A percentile compares a stretch with the other conserved stretches of the same genome.
These are phyloP conservation scores for Fusarium albosuccineum DNA, from an alignment of 2,329 filamentous ascomycete species.

Conservation along the genomic window DNA sequence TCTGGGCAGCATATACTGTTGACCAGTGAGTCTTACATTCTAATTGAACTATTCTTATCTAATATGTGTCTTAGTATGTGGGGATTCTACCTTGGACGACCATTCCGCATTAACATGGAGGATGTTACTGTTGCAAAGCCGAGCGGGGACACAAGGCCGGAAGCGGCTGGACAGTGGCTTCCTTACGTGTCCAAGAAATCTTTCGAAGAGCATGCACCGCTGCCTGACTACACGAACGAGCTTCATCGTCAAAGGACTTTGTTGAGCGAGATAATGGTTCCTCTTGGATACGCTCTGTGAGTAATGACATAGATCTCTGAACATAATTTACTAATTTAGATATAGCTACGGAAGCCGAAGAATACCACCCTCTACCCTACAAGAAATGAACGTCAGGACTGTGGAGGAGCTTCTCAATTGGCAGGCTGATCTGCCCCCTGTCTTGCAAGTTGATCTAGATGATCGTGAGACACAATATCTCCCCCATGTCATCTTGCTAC, in stretches of 20 bases:
- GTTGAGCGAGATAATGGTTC: constrained; percentile 42
- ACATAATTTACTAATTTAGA: not conserved
- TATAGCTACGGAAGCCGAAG: constrained; percentile 39
- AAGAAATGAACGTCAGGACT: constrained; percentile 37
- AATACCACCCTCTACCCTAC: constrained; percentile 26
- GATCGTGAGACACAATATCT: constrained; percentile 31
- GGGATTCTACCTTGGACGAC: constrained; percentile 45
- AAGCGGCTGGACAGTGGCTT: constrained; percentile 23
- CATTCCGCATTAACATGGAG: constrained; percentile 45
- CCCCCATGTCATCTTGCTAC: constrained; percentile 43
- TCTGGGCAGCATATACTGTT: constrained; percentile 49
- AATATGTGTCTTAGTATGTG: constrained; percentile 35
- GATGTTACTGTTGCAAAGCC: constrained; percentile 44
- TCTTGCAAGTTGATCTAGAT: constrained; percentile 37
- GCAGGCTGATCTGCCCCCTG: constrained; percentile 33
- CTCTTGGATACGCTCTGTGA: constrained; percentile 42
- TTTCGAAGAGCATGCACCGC: constrained; percentile 17
- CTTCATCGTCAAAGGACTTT: constrained; percentile 30
- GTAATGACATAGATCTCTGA: not conserved
- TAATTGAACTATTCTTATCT: not conserved
- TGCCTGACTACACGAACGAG: constrained; percentile 31
- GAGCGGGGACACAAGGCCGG: constrained; percentile 11
- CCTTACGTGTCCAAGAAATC: constrained; percentile 28
- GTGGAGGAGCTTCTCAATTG: constrained; percentile 37
- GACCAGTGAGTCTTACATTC: constrained; percentile 42